Evolutionary conservation across 352 stramenopile genomes (phyloP).

Genomic region (Aphanomyces astaci): DNA sequence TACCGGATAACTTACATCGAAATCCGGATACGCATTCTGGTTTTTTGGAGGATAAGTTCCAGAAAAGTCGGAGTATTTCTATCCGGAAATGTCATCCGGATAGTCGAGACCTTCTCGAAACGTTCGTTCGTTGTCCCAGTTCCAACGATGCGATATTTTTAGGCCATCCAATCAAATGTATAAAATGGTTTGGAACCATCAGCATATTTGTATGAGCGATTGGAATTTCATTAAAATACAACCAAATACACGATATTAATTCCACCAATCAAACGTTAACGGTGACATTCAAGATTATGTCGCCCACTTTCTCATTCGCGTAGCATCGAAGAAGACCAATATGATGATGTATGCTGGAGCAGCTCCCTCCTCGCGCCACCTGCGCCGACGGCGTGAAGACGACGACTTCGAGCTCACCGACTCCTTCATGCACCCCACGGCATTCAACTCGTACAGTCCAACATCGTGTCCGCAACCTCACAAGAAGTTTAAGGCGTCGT

Average conservation of each 20-base stretch:
- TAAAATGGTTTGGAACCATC: background rate
- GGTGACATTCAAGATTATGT: background rate
- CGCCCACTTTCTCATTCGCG: background rate
- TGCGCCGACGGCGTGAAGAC: slow-evolving; percentile 12
- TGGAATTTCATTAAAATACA: background rate
- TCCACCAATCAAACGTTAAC: background rate
- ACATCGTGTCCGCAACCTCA: background rate
- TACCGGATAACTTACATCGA: too few relatives aligned
- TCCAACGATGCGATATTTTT: background rate
- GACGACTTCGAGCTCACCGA: background rate
- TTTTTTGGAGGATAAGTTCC: background rate
- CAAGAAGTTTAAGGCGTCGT: slow-evolving; percentile 1
- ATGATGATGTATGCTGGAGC: slow-evolving; percentile 10
- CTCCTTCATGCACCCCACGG: background rate
- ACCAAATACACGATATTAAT: background rate
- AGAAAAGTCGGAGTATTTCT: background rate
- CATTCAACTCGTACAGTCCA: background rate
- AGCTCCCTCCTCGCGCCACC: background rate
- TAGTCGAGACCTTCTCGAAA: slow-evolving; percentile 4
- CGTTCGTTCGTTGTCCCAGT: background rate
- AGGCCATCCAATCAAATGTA: too few relatives aligned
- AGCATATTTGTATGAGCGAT: background rate
- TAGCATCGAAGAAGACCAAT: background rate
- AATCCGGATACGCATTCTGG: background rate
- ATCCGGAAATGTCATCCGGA: slow-evolving; percentile 3